phyloP scores from a whole-genome alignment of 208 protist genomes.

The Acanthamoeba royreba region DNA sequence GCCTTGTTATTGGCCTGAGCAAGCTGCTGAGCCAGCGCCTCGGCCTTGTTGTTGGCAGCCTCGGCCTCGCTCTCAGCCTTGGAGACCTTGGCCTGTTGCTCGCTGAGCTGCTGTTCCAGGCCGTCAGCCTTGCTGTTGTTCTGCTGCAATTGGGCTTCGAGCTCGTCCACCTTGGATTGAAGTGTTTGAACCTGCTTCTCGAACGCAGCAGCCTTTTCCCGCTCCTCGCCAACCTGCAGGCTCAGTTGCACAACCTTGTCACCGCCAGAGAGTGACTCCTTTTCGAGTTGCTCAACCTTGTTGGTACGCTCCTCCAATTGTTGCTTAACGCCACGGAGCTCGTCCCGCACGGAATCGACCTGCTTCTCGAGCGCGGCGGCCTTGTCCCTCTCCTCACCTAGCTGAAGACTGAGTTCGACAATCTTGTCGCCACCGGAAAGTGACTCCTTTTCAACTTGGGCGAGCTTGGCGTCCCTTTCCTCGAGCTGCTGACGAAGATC shows the following conservation, averaged over 20 bases:
- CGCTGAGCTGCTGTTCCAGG: not conserved
- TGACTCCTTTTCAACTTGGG: not conserved
- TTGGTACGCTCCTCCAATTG: not conserved
- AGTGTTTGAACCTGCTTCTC: not conserved
- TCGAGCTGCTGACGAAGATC: not conserved
- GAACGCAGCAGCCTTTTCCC: not conserved
- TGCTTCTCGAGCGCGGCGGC: not conserved
- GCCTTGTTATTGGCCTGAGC: no score
- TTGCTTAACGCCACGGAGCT: not conserved
- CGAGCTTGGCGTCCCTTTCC: not conserved
- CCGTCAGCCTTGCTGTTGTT: not conserved
- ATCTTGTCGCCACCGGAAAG: not conserved
- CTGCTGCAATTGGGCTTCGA: not conserved
- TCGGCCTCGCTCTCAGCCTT: not conserved
- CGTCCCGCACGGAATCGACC: not conserved
- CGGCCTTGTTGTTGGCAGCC: not conserved
- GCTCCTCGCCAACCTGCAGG: not conserved
- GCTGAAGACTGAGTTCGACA: not conserved
- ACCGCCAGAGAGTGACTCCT: not conserved
- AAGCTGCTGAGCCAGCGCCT: no score
- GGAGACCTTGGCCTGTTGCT: not conserved
- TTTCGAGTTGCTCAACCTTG: not conserved
- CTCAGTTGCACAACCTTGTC: not conserved
- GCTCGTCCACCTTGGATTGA: not conserved
- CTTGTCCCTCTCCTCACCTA: not conserved